A percentile compares a stretch with the other conserved stretches of the same genome.
Conservation (phyloP, 2,329 filamentous ascomycete genomes). For the Calonectria pteridis region DNA sequence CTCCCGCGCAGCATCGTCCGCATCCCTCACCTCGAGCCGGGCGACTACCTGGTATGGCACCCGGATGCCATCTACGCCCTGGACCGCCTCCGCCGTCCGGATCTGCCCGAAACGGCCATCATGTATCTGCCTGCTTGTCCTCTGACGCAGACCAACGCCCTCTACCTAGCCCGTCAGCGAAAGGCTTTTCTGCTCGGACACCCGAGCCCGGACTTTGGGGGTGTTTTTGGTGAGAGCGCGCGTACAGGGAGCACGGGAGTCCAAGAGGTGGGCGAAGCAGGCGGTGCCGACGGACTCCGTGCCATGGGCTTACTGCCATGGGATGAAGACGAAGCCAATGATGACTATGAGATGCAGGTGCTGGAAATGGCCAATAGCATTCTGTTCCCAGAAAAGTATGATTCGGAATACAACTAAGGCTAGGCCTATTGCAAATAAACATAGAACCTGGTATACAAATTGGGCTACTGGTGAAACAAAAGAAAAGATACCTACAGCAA, state of each 20-base stretch:
- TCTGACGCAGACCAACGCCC: conserved; percentile 56
- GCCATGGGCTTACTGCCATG: conserved; percentile 58
- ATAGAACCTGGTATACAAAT: neutral
- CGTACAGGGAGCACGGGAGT: conserved; percentile 51
- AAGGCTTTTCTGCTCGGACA: conserved; percentile 57
- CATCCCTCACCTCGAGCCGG: conserved; percentile 76
- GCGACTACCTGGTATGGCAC: conserved; percentile 83
- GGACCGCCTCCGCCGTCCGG: conserved; percentile 58
- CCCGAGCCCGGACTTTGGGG: conserved; percentile 56
- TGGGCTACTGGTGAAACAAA: neutral
- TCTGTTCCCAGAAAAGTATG: conserved; percentile 56
- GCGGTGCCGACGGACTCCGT: conserved; percentile 54
- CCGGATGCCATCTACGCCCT: conserved; percentile 79
- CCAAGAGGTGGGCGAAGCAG: conserved; percentile 54
- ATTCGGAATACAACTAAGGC: conserved; percentile 32
- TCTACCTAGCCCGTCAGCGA: conserved; percentile 57
- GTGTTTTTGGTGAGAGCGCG: conserved; percentile 50
- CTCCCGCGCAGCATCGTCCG: conserved; percentile 75
- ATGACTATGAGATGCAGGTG: conserved; percentile 50
- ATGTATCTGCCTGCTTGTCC: conserved; percentile 58
- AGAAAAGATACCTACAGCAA: too few species aligned
- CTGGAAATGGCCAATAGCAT: conserved; percentile 55
- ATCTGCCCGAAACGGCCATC: conserved; percentile 44
- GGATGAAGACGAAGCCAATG: conserved; percentile 52
- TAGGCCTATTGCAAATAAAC: neutral